Conservation (phyloP, 345 rosid genomes). For the Cardamine resedifolia region DNA sequence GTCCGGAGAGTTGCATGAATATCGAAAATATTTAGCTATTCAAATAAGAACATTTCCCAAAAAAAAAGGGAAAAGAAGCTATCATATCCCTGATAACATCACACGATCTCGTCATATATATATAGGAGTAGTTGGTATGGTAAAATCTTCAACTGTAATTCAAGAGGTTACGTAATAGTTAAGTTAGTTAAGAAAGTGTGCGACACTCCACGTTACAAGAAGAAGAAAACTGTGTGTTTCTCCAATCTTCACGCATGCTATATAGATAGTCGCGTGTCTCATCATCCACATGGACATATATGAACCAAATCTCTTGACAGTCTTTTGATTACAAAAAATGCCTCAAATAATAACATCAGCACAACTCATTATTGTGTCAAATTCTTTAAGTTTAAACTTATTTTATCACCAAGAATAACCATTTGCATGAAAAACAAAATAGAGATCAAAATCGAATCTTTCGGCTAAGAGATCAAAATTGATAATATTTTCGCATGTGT, state of each 20-base stretch:
- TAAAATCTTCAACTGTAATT: not conserved
- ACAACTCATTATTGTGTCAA: not conserved
- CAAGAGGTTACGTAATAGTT: not conserved
- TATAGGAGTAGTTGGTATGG: too few relatives aligned
- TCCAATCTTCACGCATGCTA: constrained; percentile 11
- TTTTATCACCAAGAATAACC: not conserved
- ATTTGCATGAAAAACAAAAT: not conserved
- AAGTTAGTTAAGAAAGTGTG: constrained; percentile 1
- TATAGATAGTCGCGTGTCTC: not conserved
- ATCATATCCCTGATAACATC: not conserved
- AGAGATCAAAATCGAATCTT: not conserved
- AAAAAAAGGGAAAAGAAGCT: not conserved
- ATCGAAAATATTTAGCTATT: not conserved
- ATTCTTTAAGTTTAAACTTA: not conserved
- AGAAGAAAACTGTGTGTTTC: constrained; percentile 1
- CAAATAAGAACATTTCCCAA: not conserved
- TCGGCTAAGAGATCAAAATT: not conserved
- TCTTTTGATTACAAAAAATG: not conserved
- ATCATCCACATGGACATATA: not conserved
- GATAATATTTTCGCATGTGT: not conserved
- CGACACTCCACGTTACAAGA: not conserved
- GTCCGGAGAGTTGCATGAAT: not conserved
- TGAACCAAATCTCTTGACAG: not conserved
- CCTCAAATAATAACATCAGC: not conserved
- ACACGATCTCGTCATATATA: not conserved